A percentile compares a stretch with the other conserved stretches of the same genome.
phyloP scores from a whole-genome alignment of 164 flowering plant species.

The Sextonia rubra region DNA sequence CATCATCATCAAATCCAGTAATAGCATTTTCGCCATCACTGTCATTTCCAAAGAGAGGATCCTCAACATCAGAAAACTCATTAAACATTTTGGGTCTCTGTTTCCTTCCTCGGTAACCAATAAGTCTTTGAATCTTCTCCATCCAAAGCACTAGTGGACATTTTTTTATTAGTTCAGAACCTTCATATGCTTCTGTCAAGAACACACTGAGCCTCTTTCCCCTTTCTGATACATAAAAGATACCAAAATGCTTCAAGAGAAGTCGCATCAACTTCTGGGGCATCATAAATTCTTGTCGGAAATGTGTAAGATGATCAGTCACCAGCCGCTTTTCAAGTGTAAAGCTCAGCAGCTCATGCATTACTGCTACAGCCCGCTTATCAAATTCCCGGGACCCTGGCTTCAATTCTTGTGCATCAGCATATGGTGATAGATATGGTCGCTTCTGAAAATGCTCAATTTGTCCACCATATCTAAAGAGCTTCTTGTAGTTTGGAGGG shows the following conservation, averaged over 20 bases:
- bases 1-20: constrained; percentile 24
- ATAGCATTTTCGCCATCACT: constrained; percentile 26
- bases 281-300: constrained; percentile 70
- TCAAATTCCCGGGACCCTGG: constrained; percentile 83
- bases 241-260: constrained; percentile 81
- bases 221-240: constrained; percentile 92
- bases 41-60: constrained; percentile 30
- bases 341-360: constrained; percentile 92
- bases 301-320: constrained; percentile 86
- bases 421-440: constrained; percentile 84
- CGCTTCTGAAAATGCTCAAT: constrained; percentile 77
- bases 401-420: constrained; percentile 63
- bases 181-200: constrained; percentile 81
- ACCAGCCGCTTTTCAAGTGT: constrained; percentile 78
- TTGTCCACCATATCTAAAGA: constrained; percentile 51
- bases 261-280: constrained; percentile 92
- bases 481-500: constrained; percentile 63
- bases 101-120: constrained; percentile 67
- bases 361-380: constrained; percentile 85
- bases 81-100: constrained; percentile 40
- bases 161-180: constrained; percentile 75
- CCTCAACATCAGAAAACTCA: constrained; percentile 57
- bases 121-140: constrained; percentile 59
- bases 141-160: constrained; percentile 79
- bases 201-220: constrained; percentile 86